Percentiles rank a stretch among this genome's conserved stretches.
Conservation (phyloP, 192 early-diverging fungal species). For the Phlyctochytrium arcticum region DNA sequence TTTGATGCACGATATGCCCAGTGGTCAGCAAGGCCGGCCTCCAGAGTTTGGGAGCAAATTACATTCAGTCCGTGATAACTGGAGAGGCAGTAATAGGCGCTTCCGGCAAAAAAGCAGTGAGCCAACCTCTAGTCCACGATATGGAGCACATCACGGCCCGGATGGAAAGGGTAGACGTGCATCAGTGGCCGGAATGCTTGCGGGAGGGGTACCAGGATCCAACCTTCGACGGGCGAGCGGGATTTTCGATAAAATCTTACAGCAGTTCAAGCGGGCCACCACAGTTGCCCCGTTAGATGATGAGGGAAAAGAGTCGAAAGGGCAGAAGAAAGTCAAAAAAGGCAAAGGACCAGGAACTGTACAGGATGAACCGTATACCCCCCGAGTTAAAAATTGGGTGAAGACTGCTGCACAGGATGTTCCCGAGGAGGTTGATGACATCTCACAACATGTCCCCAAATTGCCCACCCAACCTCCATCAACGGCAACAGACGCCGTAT, state of each 20-base stretch:
- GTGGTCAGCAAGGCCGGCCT: too few relatives aligned
- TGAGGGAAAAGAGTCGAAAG: background rate
- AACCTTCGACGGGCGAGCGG: slow-evolving; percentile 3
- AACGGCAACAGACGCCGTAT: background rate
- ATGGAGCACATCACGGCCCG: background rate
- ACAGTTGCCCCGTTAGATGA: background rate
- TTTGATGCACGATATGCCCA: too few relatives aligned
- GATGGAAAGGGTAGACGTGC: background rate
- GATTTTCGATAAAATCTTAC: slow-evolving; percentile 16
- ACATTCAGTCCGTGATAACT: background rate
- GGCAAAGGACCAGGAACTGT: background rate
- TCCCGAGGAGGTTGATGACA: slow-evolving; percentile 1
- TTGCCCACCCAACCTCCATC: background rate
- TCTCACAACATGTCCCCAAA: background rate
- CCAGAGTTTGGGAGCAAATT: background rate
- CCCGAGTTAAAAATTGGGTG: background rate
- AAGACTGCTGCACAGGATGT: background rate
- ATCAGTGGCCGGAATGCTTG: slow-evolving; percentile 1
- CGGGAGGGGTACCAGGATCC: background rate
- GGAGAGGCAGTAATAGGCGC: slow-evolving; percentile 4
- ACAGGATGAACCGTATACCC: background rate
- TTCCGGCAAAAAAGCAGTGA: slow-evolving; percentile 18
- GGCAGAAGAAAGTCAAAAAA: background rate
- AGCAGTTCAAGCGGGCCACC: slow-evolving; percentile 11
- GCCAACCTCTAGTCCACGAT: background rate